Base-by-base conservation (phyloP, 2,329 filamentous ascomycete genomes). In the Microdochium trichocladiopsis region DNA sequence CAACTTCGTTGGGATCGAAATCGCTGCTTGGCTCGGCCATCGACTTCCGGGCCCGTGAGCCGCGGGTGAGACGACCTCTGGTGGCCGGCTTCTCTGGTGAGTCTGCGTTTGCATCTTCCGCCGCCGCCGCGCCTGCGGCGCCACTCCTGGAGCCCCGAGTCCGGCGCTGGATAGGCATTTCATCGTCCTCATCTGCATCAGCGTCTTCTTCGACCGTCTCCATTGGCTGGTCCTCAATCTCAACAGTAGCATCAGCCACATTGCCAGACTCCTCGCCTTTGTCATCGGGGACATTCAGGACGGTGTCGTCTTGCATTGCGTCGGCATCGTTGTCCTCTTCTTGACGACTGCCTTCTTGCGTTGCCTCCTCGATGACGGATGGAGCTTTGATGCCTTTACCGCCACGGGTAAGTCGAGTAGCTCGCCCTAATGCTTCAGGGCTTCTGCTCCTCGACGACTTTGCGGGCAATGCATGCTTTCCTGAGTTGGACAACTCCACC, bases 1-100 rank as follows among this genome's bases (percentile, higher is more conserved):
- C 82, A 51, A 82, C 80, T 22, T 82, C 78, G 16, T 72, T 77
- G 18, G 80, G 80, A 51, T 84, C 80, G 58, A 83, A 84, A 57
- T 84, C 80, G 58, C 80, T 83, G 50, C 79, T 83, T 4, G 73
- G 75, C 53, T 83, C 80, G 52, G 79, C 73, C 2, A 70, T 61
- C 6, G 73, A 64, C 56, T 75, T 72, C 58, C 66, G 74, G 56
- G 73, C 72, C 43, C 73, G 75, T 14, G 69, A 72, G 52, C 71
- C 74, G 51, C 71, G 74, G 12, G 70, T 81, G 47, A 80, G 63
- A 5, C 78, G 77, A 23, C 77, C 70, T 23, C 69, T 66, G n/a
- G 64, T 61, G n/a, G 60, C 63, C 12, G 65, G 62, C 11, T 63
- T 63, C 36, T 63, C 63, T 5, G 54, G 57, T 11, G 57, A 50